Evolutionary conservation across 73 alveolate species (phyloP).

Genomic region (Stentor coeruleus): DNA sequence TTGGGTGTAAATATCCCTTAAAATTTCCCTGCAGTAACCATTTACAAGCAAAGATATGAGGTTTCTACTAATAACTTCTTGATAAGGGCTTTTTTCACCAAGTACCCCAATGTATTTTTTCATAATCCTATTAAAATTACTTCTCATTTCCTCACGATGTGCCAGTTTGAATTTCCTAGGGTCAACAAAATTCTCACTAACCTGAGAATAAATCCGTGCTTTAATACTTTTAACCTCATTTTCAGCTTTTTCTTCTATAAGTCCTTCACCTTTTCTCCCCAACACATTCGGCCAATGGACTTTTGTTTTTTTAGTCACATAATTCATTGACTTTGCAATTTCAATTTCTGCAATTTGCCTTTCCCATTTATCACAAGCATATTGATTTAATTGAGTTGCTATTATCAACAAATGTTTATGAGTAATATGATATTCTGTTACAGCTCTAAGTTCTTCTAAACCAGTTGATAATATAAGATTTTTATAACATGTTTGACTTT

Average conservation of each 20-base stretch:
- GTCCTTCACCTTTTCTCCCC: slow-evolving; percentile 51
- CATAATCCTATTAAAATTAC: neutral
- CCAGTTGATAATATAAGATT: slow-evolving; percentile 39
- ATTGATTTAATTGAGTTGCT: slow-evolving; percentile 33
- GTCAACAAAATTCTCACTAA: slow-evolving; percentile 15
- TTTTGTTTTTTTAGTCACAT: slow-evolving; percentile 30
- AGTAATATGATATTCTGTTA: slow-evolving; percentile 41
- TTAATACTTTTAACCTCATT: slow-evolving; percentile 27
- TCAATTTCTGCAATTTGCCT: slow-evolving; percentile 45
- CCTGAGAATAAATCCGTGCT: slow-evolving; percentile 35
- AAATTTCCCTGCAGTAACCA: slow-evolving; percentile 56
- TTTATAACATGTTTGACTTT: slow-evolving; percentile 41
- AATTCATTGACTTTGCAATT: slow-evolving; percentile 32
- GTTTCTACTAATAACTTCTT: neutral
- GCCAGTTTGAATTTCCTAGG: neutral
- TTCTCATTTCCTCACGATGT: neutral
- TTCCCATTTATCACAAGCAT: slow-evolving; percentile 31
- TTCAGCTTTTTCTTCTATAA: slow-evolving; percentile 24
- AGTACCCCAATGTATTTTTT: neutral
- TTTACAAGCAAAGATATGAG: slow-evolving; percentile 13
- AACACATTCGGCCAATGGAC: slow-evolving; percentile 28
- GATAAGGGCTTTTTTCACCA: neutral
- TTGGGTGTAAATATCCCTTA: slow-evolving; percentile 57
- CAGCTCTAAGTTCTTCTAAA: slow-evolving; percentile 59
- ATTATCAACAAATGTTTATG: slow-evolving; percentile 38